phyloP scores from a whole-genome alignment of 2,329 filamentous ascomycete species.

The Lasiodiplodia sp. region DNA sequence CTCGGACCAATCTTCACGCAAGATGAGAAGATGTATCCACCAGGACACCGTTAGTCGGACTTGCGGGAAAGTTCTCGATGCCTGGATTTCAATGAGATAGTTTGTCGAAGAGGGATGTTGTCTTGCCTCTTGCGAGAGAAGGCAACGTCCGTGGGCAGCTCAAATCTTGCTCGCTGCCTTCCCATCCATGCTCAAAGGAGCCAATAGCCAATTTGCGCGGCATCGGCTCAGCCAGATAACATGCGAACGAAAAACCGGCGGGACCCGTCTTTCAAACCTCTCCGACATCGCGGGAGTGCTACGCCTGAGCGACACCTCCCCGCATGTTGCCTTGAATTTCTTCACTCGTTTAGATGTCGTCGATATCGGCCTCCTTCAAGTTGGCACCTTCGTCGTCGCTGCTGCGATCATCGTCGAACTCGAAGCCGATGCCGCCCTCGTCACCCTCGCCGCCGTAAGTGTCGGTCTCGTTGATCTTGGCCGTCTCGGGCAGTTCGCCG shows the following conservation, averaged over 20 bases:
- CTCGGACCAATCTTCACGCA: neutral
- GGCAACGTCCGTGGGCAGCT: neutral
- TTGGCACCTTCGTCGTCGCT: constrained; percentile 60
- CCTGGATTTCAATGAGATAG: neutral
- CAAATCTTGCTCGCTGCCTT: neutral
- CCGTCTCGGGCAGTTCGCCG: constrained; percentile 93
- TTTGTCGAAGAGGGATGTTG: neutral
- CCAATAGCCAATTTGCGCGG: neutral
- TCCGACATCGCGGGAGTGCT: neutral
- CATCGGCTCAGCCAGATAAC: neutral
- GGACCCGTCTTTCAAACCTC: neutral
- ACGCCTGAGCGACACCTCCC: neutral
- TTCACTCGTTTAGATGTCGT: constrained; percentile 74
- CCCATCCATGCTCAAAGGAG: neutral
- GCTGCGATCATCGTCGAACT: constrained; percentile 94
- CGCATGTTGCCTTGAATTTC: neutral
- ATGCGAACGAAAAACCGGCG: neutral
- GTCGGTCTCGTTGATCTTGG: constrained; percentile 99
- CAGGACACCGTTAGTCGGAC: neutral
- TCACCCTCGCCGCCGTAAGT: constrained; percentile 90
- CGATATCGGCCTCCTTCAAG: constrained; percentile 88
- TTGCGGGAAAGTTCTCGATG: neutral
- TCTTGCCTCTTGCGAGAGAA: neutral
- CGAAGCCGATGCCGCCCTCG: constrained; percentile 91
- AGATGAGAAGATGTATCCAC: neutral